Evolutionary conservation across 768 basidiomycete genomes (phyloP), one percentile per base, ranked within the genome.

Genomic region (Gloeopeniophorella convolvens): DNA sequence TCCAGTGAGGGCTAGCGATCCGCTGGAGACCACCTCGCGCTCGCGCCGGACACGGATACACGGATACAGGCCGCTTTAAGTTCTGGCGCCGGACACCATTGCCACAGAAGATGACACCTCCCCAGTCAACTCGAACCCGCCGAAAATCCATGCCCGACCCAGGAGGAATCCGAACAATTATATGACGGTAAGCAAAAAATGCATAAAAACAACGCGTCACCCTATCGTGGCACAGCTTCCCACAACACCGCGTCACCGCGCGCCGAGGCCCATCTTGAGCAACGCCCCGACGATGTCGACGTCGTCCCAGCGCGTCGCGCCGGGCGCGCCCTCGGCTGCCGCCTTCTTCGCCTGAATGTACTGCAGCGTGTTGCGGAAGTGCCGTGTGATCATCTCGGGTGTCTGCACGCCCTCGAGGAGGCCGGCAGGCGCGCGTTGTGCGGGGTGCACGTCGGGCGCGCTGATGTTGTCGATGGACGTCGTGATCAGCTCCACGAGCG

Each of bases 401-500:
- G 89, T 85, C 56, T 92, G 85, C 0, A 92, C 86, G 9, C 90
- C 91, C 62, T 98, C 96, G 52, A 98, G 81, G 31, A 94, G 75
- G 16, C 93, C 93, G 5, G 88, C 83, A 2, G 88, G 86, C 21
- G 89, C 88, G 21, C 90, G 83, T 58, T 90, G 83, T 0, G 89
- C 83, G 0, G 92, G 89, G 60, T 95, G 91, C 2, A 92, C 80
- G 62, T 94, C 89, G 15, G 85, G 82, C 1, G 87, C 86, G 31
- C 85, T 78, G 59, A 97, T 89, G 55, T 79, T 82, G 70, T 99
- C 96, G 64, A 98, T 92, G 60, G 87, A 91, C 5, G 87, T 85
- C 1, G 91, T 89, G 66, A 99, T 94, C 16, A 98, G 77, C 61
- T 98, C 95, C 15, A 98, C 92, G 36, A 99, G 79, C 54, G 88